These are phyloP conservation scores for Aspergillus intermedius DNA, from an alignment of 2,329 filamentous ascomycete genomes.

Conservation along the genomic window DNA sequence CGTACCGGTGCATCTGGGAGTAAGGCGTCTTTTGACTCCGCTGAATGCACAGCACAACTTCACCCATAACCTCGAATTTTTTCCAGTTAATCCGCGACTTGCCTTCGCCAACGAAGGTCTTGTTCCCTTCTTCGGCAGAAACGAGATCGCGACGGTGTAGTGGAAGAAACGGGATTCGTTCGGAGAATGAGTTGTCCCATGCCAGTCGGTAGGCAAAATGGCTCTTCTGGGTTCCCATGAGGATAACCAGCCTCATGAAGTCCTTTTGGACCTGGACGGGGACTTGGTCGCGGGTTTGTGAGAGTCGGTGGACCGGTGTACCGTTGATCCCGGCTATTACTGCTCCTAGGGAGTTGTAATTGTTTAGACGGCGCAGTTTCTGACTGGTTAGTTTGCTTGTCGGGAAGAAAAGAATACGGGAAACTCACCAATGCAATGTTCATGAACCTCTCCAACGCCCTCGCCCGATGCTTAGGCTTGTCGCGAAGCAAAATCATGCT, in stretches of 20 bases:
- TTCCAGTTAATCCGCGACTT: slow-evolving; percentile 87
- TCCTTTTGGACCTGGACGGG: slow-evolving; percentile 67
- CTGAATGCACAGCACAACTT: slow-evolving; percentile 84
- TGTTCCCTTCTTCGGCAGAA: slow-evolving; percentile 85
- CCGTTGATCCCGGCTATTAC: slow-evolving; percentile 89
- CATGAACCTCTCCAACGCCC: slow-evolving; percentile 95
- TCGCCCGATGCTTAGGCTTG: slow-evolving; percentile 89
- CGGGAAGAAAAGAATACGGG: not conserved
- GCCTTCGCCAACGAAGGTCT: slow-evolving; percentile 71
- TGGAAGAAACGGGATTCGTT: slow-evolving; percentile 89
- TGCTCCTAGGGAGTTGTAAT: slow-evolving; percentile 94
- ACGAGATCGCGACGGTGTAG: slow-evolving; percentile 84
- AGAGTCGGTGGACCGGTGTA: slow-evolving; percentile 74
- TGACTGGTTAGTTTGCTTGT: slow-evolving; percentile 22
- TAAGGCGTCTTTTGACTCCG: slow-evolving; percentile 84
- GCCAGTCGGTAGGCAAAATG: slow-evolving; percentile 94
- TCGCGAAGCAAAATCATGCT: slow-evolving; percentile 83
- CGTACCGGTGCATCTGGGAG: slow-evolving; percentile 61
- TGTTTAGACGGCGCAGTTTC: slow-evolving; percentile 84
- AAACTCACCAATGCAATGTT: slow-evolving; percentile 57
- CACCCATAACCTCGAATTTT: slow-evolving; percentile 94
- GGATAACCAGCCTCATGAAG: slow-evolving; percentile 78
- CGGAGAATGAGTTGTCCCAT: slow-evolving; percentile 88
- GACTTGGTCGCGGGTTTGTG: slow-evolving; percentile 71
- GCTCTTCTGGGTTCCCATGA: slow-evolving; percentile 90